Evolutionary conservation across 108 stramenopile species (phyloP).

Genomic region (Aurantiochytrium sp.): DNA sequence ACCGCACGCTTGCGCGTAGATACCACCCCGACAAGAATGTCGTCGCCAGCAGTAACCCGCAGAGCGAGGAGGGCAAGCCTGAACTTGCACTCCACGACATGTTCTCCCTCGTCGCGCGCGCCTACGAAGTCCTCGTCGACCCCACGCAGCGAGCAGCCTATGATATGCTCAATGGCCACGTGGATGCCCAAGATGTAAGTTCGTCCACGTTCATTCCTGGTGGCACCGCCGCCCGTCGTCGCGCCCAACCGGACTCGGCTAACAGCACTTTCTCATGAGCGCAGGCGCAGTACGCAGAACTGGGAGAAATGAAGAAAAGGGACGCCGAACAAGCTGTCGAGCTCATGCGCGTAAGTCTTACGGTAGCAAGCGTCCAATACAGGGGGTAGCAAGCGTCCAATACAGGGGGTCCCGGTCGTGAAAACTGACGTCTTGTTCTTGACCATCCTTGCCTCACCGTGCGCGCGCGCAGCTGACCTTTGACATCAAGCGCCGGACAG

Average conservation of each 20-base stretch:
- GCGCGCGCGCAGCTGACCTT: neutral
- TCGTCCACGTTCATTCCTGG: neutral
- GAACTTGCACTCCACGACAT: neutral
- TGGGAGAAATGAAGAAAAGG: slow-evolving; percentile 14
- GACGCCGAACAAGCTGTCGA: slow-evolving; percentile 1
- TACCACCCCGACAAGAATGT: neutral
- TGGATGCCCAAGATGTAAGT: neutral
- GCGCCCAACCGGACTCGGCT: no score
- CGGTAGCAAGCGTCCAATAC: no score
- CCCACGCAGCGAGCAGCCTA: slow-evolving; percentile 9
- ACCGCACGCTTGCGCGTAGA: neutral
- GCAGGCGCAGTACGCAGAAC: neutral
- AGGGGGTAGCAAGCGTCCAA: no score
- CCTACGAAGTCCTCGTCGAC: slow-evolving; percentile 27
- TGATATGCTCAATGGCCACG: slow-evolving; percentile 22
- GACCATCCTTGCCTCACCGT: no score
- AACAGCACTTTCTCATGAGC: no score
- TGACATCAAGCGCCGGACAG: slow-evolving; percentile 17
- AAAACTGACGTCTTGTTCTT: no score
- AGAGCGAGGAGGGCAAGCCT: neutral
- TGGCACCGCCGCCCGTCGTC: neutral
- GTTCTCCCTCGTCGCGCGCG: neutral
- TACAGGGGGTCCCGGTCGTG: no score
- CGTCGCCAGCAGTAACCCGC: neutral
- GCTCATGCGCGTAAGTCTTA: slow-evolving; percentile 5